These are phyloP conservation scores for Sanghuangporus baumii DNA, from an alignment of 1,284 basidiomycete genomes.

Conservation along the genomic window DNA sequence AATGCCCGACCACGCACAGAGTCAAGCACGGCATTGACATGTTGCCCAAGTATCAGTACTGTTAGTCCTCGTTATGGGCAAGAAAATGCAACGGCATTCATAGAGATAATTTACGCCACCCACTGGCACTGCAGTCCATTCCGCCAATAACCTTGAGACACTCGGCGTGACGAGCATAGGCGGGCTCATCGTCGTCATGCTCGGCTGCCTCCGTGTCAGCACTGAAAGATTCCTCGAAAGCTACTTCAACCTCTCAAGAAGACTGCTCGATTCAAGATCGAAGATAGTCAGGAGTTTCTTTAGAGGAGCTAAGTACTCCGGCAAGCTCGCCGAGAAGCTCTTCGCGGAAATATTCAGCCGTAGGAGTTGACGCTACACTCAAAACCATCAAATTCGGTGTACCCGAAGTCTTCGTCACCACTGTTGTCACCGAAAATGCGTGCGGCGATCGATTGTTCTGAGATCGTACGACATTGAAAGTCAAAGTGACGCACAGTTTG, in stretches of 20 bases:
- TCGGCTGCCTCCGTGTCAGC: neutral
- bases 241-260: neutral
- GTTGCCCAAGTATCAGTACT: too few species aligned
- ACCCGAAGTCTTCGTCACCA: neutral
- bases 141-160: slow-evolving; percentile 4
- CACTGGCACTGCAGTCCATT: too few species aligned
- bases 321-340: neutral
- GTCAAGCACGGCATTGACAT: too few species aligned
- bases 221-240: neutral
- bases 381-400: neutral
- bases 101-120: too few species aligned
- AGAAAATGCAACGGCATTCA: too few species aligned
- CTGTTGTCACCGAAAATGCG: neutral
- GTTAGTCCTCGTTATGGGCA: too few species aligned
- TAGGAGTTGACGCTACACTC: neutral
- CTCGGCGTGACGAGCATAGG: slow-evolving; percentile 15
- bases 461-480: neutral
- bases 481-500: neutral
- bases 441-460: neutral
- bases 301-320: neutral
- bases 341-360: neutral
- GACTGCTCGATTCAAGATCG: neutral
- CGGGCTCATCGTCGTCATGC: slow-evolving; percentile 19
- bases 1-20: too few species aligned
- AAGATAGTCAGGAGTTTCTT: neutral